A percentile compares a stretch with the other conserved stretches of the same genome.
Evolutionary conservation across 345 rosid species (phyloP).

Genomic region (Gossypium longicalyx): DNA sequence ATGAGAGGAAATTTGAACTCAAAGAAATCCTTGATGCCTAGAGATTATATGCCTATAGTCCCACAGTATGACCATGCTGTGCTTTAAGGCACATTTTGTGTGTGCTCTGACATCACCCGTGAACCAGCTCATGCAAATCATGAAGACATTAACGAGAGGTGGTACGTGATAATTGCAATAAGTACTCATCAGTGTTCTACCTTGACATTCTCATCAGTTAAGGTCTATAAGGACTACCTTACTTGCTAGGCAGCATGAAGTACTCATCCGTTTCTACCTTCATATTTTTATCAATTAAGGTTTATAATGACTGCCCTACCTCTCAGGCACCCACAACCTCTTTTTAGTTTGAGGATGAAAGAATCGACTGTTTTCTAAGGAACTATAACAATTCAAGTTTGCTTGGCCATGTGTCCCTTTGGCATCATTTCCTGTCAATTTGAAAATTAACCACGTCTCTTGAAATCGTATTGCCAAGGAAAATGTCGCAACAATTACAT

Average conservation of each 20-base stretch:
- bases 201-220: not conserved
- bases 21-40: not conserved
- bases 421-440: not conserved
- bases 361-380: not conserved
- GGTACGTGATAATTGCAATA: not conserved
- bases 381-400: not conserved
- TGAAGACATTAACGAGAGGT: not conserved
- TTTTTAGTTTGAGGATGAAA: not conserved
- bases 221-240: not conserved
- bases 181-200: not conserved
- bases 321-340: not conserved
- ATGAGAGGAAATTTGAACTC: not conserved
- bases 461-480: not conserved
- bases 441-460: not conserved
- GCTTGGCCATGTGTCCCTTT: not conserved
- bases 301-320: not conserved
- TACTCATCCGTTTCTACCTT: slow-evolving; percentile 1
- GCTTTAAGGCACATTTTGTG: not conserved
- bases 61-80: not conserved
- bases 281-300: not conserved
- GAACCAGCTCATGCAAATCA: not conserved
- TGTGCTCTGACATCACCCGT: not conserved
- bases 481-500: not conserved
- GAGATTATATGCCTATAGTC: not conserved
- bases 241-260: not conserved